phyloP scores from a whole-genome alignment of 495 filamentous ascomycete species.

The Aspergillus biplanus region DNA sequence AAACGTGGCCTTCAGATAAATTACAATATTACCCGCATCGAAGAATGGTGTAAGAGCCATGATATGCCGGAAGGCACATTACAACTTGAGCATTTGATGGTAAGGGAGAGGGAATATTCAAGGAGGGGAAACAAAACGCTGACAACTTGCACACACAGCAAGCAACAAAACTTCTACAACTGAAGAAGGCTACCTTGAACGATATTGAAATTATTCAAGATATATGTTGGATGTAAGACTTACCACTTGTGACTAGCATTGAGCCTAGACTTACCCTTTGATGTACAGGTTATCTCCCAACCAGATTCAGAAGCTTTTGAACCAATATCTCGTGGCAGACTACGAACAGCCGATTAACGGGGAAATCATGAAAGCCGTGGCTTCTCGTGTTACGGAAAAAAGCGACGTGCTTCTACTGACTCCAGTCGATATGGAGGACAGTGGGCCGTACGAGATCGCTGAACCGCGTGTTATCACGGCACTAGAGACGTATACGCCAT shows the following conservation, averaged over 20 bases:
- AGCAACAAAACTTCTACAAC: slow-evolving; percentile 96
- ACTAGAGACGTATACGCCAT: slow-evolving; percentile 96
- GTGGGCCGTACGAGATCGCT: slow-evolving; percentile 98
- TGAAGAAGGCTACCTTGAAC: slow-evolving; percentile 98
- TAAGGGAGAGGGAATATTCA: slow-evolving; percentile 36
- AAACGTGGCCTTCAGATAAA: slow-evolving; percentile 99
- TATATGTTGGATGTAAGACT: slow-evolving; percentile 96
- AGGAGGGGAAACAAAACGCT: slow-evolving; percentile 22
- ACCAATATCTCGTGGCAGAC: slow-evolving; percentile 98
- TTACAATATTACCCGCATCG: slow-evolving; percentile 99
- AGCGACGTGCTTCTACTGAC: slow-evolving; percentile 90
- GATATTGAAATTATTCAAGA: slow-evolving; percentile 99
- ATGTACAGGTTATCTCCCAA: slow-evolving; percentile 84
- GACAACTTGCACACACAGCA: slow-evolving; percentile 57
- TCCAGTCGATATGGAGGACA: slow-evolving; percentile 98
- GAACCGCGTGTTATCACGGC: slow-evolving; percentile 95
- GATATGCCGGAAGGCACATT: slow-evolving; percentile 99
- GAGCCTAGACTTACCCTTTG: slow-evolving; percentile 11
- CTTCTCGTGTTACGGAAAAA: slow-evolving; percentile 96
- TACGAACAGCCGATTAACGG: slow-evolving; percentile 99
- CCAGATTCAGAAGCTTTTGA: slow-evolving; percentile 98
- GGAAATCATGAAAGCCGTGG: slow-evolving; percentile 99
- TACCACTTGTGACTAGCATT: neutral
- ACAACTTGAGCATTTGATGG: slow-evolving; percentile 98
- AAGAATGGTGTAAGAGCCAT: slow-evolving; percentile 99